Conservation (phyloP, 495 filamentous ascomycete genomes). For the Lasiosphaeriaceae sp. region DNA sequence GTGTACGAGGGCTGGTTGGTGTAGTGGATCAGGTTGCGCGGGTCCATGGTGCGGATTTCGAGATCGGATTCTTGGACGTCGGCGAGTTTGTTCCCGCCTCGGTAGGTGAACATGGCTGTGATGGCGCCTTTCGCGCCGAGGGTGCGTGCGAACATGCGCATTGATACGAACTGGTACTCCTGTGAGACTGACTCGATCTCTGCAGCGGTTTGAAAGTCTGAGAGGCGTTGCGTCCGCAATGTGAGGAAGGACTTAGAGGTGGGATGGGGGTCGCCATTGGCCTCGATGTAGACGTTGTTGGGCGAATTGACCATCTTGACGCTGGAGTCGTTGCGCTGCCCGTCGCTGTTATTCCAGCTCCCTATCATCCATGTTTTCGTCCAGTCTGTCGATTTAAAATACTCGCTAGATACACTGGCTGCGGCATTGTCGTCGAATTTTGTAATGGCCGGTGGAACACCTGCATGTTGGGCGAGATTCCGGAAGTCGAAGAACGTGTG, state of each 20-base stretch:
- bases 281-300: conserved; percentile 61
- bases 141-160: conserved; percentile 58
- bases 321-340: conserved; percentile 35
- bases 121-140: conserved; percentile 56
- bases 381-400: conserved; percentile 37
- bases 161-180: conserved; percentile 56
- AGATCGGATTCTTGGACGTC: conserved; percentile 70
- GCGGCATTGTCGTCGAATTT: conserved; percentile 24
- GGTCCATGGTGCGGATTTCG: conserved; percentile 65
- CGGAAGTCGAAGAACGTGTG: conserved; percentile 71
- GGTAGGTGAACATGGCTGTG: conserved; percentile 69
- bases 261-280: conserved; percentile 31
- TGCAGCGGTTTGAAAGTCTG: conserved; percentile 55
- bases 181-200: conserved; percentile 58
- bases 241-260: conserved; percentile 52
- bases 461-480: conserved; percentile 35
- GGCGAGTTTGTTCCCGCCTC: conserved; percentile 24
- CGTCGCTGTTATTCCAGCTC: conserved; percentile 49
- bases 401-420: conserved; percentile 36
- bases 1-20: conserved; percentile 66
- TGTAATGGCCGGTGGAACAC: conserved; percentile 33
- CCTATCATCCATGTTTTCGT: conserved; percentile 55
- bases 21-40: conserved; percentile 55
- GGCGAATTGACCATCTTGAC: conserved; percentile 58
- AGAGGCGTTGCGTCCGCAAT: conserved; percentile 55